Evolutionary conservation across 129 eudicot species (phyloP), one percentile per base, ranked within the genome.

Genomic region (Dittrichia graveolens): DNA sequence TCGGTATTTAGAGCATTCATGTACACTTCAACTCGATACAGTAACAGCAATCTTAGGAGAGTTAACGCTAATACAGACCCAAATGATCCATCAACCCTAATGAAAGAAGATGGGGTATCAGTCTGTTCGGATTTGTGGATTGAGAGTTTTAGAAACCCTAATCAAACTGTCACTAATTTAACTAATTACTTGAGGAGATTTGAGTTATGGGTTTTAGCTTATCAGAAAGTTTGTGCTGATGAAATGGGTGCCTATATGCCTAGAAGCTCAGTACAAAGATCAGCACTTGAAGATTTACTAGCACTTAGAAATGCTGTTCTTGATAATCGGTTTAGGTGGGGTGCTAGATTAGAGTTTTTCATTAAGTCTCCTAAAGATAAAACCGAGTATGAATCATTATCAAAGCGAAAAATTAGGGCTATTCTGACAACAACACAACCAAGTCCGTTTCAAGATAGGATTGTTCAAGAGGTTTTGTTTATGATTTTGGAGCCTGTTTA

Each of bases 381-480:
- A 74, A 83, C 88, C 2, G 89, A 83, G 35, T 83, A 82, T 12
- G 89, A 85, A 7, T 85, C 94, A 0, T 59, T 85, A 52, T 91
- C 97, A 3, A 91, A 85, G 76, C 76, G 95, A 45, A 91, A 86
- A 59, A 78, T 91, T 73, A 81, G 85, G 85, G 95, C 89, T 9
- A 78, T 90, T 43, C 68, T 87, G 85, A 89, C 91, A 0, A 87
- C 96, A 2, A 80, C 87, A 0, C 90, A 80, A 71, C 85, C 91
- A 8, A 44, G 83, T 15, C 86, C 96, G 13, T 95, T 95, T 82
- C 99, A 95, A 61, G 97, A 95, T 78, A 74, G 79, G 84, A 79
- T 95, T 57, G 97, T 95, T 47, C 99, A 95, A 78, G 99, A 95
- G 79, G 97, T 95, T 42, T 75, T 95, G 83, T 85, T 95, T 65